phyloP scores from a whole-genome alignment of 306 rosid genomes.

The Albizia julibrissin region DNA sequence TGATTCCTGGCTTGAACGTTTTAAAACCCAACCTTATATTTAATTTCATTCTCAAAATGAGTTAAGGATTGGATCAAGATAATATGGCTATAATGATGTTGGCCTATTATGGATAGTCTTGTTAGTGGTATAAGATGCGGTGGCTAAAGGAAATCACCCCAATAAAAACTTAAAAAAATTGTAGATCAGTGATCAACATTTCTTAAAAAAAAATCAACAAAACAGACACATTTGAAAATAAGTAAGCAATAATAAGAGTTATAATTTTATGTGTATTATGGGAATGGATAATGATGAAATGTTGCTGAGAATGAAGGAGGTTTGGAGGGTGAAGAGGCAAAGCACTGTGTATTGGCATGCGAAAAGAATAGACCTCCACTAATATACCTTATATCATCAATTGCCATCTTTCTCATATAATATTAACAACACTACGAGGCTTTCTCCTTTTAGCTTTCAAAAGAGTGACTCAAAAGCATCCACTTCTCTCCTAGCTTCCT shows the following conservation, averaged over 20 bases:
- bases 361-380: slow-evolving; percentile 51
- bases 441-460: slow-evolving; percentile 33
- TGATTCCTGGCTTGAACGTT: not conserved
- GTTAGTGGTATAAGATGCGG: not conserved
- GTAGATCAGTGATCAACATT: not conserved
- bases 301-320: not conserved
- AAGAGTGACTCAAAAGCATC: slow-evolving; percentile 42
- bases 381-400: slow-evolving; percentile 22
- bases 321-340: slow-evolving; percentile 38
- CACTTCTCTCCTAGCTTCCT: slow-evolving; percentile 38
- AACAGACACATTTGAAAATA: not conserved
- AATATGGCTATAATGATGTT: not conserved
- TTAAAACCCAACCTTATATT: not conserved
- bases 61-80: not conserved
- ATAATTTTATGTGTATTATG: not conserved
- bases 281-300: not conserved
- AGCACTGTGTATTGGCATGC: slow-evolving; percentile 26
- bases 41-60: not conserved
- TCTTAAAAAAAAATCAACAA: not conserved
- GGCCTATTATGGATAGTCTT: not conserved
- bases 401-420: slow-evolving; percentile 6
- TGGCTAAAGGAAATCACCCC: not conserved
- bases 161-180: not conserved
- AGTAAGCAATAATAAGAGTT: not conserved
- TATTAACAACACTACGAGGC: slow-evolving; percentile 29